Percentiles rank a stretch among this genome's conserved stretches.
These are phyloP conservation scores for Xerocomellus intermedius DNA, from an alignment of 768 basidiomycete species.

Conservation along the genomic window DNA sequence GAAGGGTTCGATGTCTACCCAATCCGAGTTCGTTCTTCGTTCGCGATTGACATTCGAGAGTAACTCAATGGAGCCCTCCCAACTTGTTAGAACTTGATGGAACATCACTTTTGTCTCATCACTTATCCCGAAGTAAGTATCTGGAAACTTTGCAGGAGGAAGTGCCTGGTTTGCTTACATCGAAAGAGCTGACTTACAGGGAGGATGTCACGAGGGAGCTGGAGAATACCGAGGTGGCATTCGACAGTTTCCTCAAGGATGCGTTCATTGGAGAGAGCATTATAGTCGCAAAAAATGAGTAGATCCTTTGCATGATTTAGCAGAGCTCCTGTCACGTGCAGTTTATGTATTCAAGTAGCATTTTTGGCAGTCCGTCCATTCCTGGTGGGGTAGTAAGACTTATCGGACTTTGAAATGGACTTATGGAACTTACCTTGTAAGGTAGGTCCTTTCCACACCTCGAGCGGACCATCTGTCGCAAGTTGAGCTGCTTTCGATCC, in stretches of 20 bases:
- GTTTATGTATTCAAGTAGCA: background rate
- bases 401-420: background rate
- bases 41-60: background rate
- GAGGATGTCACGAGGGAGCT: conserved; percentile 47
- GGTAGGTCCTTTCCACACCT: background rate
- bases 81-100: background rate
- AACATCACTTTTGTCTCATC: background rate
- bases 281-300: conserved; percentile 6
- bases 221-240: conserved; percentile 27
- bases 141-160: conserved; percentile 40
- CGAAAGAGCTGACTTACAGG: conserved; percentile 45
- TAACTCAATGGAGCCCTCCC: background rate
- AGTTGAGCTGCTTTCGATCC: too few relatives aligned
- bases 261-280: conserved; percentile 9
- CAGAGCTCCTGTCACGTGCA: background rate
- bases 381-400: too few relatives aligned
- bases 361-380: too few relatives aligned
- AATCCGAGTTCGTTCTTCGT: too few relatives aligned
- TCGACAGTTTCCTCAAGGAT: conserved; percentile 8
- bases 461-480: too few relatives aligned
- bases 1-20: background rate
- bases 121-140: conserved; percentile 31
- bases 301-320: background rate
- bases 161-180: conserved; percentile 40
- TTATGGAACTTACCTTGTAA: background rate